Evolutionary conservation across 352 stramenopile species (phyloP), one percentile per base, ranked within the genome.

Genomic region (Elongisporangium senticosum): DNA sequence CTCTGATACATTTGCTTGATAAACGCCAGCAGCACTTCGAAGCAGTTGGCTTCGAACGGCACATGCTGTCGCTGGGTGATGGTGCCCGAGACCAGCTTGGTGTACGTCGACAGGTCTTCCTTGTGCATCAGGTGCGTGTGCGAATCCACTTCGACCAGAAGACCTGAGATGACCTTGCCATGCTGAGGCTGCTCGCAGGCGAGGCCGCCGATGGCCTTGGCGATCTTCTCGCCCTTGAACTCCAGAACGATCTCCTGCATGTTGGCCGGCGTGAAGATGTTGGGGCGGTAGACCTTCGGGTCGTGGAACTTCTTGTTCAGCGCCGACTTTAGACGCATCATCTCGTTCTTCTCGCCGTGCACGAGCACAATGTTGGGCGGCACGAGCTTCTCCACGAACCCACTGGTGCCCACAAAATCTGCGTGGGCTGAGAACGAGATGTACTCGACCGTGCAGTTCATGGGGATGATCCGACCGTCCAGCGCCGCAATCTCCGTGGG

Each of bases 351-450:
- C 61, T 98, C 92, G n/a, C 97, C 97, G 65, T 98, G 95, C 7
- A 98, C 96, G 2, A 97, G 86, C 19, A 98, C 96, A 65, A 97
- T 96, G 64, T 97, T 96, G 0, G 89, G 87, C n/a, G 91, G 90
- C 26, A 93, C 83, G 5, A 98, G 86, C 56, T 92, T 92, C 53
- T 96, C 89, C 39, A 99, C 98, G 64, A 99, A 99, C 6, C 92
- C 86, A 51, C 86, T 87, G 59, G 98, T 99, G 19, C 98, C 93
- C 2, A 98, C 88, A 78, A 98, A 99, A 65, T 99, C 97, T 1
- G 97, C 95, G 70, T 99, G 97, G 7, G 97, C 97, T 3, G 91
- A 98, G 70, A 99, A 99, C 52, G 87, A 97, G 55, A 99, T 98
- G 68, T 98, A 98, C 64, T 98, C 95, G 24, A 99, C 96, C 2